Evolutionary conservation across 345 rosid species (phyloP).

Genomic region (Citrus hindsii): DNA sequence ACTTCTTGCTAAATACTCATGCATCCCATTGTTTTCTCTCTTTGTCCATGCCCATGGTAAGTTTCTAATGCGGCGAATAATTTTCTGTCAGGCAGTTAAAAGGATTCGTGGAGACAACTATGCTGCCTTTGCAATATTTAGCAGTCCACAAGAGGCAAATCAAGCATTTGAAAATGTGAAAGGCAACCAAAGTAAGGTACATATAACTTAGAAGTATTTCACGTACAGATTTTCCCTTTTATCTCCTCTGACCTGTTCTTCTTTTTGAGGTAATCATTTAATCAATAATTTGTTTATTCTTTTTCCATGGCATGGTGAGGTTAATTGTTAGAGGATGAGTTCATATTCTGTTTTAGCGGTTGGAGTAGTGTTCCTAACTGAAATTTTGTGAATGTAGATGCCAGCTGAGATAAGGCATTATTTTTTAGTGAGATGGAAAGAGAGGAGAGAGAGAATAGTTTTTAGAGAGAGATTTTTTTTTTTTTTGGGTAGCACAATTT

Average conservation of each 20-base stretch:
- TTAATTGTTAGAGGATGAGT: neutral
- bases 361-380: neutral
- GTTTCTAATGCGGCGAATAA: constrained; percentile 15
- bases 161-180: constrained; percentile 52
- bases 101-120: constrained; percentile 39
- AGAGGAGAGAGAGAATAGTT: neutral
- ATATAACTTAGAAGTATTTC: neutral
- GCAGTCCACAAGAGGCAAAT: constrained; percentile 53
- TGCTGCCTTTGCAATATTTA: constrained; percentile 49
- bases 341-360: neutral
- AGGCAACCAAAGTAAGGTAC: constrained; percentile 53
- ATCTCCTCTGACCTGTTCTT: neutral
- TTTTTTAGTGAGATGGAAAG: neutral
- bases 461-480: neutral
- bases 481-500: neutral
- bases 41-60: neutral
- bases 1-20: neutral
- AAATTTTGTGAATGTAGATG: neutral
- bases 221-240: neutral
- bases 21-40: neutral
- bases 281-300: neutral
- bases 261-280: neutral
- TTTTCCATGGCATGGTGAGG: neutral
- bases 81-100: constrained; percentile 49
- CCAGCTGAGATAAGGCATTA: neutral